Evolutionary conservation across 1,139 yeast genomes (phyloP).

Genomic region (Suhomyces kunorum): DNA sequence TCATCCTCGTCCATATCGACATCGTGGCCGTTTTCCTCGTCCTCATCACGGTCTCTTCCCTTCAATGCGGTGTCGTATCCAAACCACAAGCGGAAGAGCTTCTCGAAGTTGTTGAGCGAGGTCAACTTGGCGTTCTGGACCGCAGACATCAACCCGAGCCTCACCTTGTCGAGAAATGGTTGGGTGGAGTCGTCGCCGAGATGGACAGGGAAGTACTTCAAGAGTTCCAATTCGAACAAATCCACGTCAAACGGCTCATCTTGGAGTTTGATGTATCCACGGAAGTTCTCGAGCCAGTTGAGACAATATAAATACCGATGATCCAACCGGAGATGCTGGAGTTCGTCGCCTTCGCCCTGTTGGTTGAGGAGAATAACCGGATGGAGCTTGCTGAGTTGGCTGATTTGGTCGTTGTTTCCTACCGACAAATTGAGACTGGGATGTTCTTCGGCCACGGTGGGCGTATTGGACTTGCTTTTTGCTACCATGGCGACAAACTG

Average conservation of each 20-base stretch:
- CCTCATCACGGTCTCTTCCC: conserved; percentile 32
- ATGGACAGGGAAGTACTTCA: conserved; percentile 30
- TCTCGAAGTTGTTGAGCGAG: conserved; percentile 45
- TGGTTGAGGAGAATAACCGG: conserved; percentile 34
- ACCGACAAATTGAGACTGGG: conserved; percentile 26
- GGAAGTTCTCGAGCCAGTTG: conserved; percentile 52
- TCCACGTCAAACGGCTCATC: conserved; percentile 55
- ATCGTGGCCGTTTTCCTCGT: conserved; percentile 19
- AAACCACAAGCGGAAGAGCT: conserved; percentile 46
- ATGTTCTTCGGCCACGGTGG: conserved; percentile 19
- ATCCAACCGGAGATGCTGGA: conserved; percentile 27
- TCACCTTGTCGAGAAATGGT: conserved; percentile 43
- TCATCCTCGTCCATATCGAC: conserved; percentile 4
- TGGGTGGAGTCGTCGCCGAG: conserved; percentile 9
- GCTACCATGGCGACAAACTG: conserved; percentile 12
- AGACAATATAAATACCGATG: conserved; percentile 46
- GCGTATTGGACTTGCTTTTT: conserved; percentile 19
- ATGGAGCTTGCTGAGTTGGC: conserved; percentile 28
- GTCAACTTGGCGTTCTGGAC: conserved; percentile 32
- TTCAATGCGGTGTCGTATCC: conserved; percentile 42
- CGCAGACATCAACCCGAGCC: conserved; percentile 41
- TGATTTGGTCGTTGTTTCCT: conserved; percentile 32
- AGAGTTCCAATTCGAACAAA: conserved; percentile 54
- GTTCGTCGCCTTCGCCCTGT: conserved; percentile 15
- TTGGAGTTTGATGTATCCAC: conserved; percentile 45